Percentiles rank a stretch among this genome's conserved stretches.
Conservation (phyloP, 2,329 filamentous ascomycete genomes). For the Penicillium sp. region DNA sequence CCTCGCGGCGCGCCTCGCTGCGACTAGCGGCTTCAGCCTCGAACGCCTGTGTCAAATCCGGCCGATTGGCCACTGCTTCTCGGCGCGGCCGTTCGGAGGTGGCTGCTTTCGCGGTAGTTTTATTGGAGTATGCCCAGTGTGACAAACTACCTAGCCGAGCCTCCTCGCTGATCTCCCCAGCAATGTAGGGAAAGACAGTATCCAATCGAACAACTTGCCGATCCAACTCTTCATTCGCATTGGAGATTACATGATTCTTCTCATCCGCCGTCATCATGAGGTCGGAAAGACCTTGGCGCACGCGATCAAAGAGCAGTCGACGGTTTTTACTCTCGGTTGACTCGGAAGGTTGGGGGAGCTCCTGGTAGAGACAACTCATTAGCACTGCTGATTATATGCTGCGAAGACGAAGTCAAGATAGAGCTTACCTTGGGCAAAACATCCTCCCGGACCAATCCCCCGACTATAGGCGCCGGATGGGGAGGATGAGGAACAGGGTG, state of each 20-base stretch:
- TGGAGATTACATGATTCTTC: conserved; percentile 93
- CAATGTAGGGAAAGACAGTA: conserved; percentile 78
- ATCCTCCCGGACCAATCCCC: conserved; percentile 33
- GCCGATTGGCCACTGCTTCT: conserved; percentile 68
- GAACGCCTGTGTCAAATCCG: conserved; percentile 59
- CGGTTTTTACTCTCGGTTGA: conserved; percentile 36
- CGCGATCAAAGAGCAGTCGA: conserved; percentile 69
- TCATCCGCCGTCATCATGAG: conserved; percentile 90
- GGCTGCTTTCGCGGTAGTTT: conserved; percentile 54
- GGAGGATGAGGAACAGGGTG: conserved; percentile 30
- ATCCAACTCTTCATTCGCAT: conserved; percentile 81
- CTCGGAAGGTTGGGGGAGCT: conserved; percentile 27
- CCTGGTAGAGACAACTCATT: conserved; percentile 17
- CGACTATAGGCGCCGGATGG: conserved; percentile 35
- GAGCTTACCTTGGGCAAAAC: conserved; percentile 25
- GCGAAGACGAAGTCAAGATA: neutral
- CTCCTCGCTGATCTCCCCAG: conserved; percentile 87
- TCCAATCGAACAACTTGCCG: conserved; percentile 80
- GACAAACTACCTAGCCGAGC: conserved; percentile 84
- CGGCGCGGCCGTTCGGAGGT: conserved; percentile 67
- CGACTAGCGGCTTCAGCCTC: conserved; percentile 78
- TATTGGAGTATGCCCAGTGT: conserved; percentile 93
- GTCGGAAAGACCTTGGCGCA: conserved; percentile 70
- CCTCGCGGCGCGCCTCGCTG: conserved; percentile 79
- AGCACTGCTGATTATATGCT: too few relatives aligned